Conservation (phyloP, 2,329 filamentous ascomycete genomes). For the Colletotrichum noveboracense region DNA sequence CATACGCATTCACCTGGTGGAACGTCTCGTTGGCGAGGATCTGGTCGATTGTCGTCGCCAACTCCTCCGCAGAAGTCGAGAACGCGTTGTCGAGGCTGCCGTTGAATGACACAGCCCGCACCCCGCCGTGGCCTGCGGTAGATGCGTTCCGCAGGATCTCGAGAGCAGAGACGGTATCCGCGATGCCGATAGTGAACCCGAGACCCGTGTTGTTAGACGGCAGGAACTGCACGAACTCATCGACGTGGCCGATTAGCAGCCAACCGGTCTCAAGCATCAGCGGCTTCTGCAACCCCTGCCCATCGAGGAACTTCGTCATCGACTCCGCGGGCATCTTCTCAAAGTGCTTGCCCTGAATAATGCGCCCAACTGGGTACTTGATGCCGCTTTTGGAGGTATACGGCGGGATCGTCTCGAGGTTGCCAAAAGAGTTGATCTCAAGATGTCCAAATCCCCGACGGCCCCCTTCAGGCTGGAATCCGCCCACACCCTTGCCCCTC, state of each 20-base stretch:
- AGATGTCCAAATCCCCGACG: constrained; percentile 34
- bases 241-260: constrained; percentile 35
- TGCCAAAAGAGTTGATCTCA: constrained; percentile 35
- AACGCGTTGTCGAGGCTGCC: background rate
- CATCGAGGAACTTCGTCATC: constrained; percentile 33
- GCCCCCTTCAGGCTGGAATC: constrained; percentile 30
- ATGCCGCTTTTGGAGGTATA: constrained; percentile 1
- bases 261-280: constrained; percentile 37
- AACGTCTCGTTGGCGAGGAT: constrained; percentile 18
- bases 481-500: constrained; percentile 32
- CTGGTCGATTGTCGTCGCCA: constrained; percentile 10
- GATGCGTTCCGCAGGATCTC: constrained; percentile 27
- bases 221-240: constrained; percentile 39
- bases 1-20: background rate
- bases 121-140: constrained; percentile 27
- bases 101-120: background rate
- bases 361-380: background rate
- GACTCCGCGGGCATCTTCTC: constrained; percentile 28
- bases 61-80: background rate
- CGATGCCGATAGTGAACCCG: constrained; percentile 28
- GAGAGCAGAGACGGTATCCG: constrained; percentile 27
- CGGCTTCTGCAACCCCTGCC: constrained; percentile 39
- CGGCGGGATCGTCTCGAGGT: constrained; percentile 44
- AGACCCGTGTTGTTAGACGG: constrained; percentile 20
- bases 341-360: constrained; percentile 6